phyloP scores from a whole-genome alignment of 2,329 filamentous ascomycete genomes.

The Diplocarpon mali region DNA sequence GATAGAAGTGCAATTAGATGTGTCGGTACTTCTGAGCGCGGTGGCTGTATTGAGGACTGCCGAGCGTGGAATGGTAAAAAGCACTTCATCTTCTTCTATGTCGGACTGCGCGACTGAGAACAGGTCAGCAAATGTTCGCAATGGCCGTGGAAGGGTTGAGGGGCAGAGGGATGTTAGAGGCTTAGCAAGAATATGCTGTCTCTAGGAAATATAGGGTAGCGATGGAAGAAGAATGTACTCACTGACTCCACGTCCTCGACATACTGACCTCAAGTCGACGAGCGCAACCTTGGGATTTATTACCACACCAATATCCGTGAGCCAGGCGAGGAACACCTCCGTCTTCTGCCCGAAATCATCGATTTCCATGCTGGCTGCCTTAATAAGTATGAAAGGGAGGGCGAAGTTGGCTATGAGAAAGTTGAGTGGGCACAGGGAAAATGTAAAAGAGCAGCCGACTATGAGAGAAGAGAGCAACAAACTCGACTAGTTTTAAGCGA shows the following conservation, averaged over 20 bases:
- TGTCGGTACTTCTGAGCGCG: conserved; percentile 37
- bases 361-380: conserved; percentile 16
- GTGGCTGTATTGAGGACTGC: conserved; percentile 49
- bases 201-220: background rate
- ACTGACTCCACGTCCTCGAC: conserved; percentile 53
- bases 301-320: conserved; percentile 38
- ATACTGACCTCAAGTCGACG: conserved; percentile 42
- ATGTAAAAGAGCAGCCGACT: no score
- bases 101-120: conserved; percentile 43
- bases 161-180: background rate
- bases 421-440: background rate
- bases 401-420: background rate
- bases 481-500: background rate
- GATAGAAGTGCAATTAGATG: conserved; percentile 27
- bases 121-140: conserved; percentile 6
- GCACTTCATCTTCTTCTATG: conserved; percentile 49
- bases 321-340: conserved; percentile 45
- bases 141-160: background rate
- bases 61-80: conserved; percentile 53
- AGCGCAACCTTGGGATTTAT: conserved; percentile 48
- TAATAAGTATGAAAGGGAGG: background rate
- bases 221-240: conserved; percentile 23
- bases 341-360: conserved; percentile 35
- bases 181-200: background rate
- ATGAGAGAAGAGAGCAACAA: no score